Conservation (phyloP, 1,284 basidiomycete species). For the Rhodotorula sp. region DNA sequence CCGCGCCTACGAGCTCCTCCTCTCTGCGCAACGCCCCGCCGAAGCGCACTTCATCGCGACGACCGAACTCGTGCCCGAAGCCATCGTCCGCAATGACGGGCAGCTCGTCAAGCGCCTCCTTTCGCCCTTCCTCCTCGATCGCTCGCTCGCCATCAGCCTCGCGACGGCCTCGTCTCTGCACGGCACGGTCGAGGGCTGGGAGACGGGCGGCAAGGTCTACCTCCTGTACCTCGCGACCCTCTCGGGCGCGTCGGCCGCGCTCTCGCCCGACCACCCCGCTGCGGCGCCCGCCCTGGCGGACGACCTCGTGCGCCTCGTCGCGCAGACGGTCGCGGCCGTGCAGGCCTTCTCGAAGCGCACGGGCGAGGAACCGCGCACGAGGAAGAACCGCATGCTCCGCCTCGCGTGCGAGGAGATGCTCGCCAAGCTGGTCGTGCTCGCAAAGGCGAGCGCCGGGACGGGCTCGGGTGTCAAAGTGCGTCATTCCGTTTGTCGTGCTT, state of each 20-base stretch:
- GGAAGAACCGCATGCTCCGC: conserved; percentile 14
- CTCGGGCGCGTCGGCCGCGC: neutral
- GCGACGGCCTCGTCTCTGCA: conserved; percentile 17
- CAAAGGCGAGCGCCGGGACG: conserved; percentile 6
- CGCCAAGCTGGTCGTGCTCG: conserved; percentile 23
- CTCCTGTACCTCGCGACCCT: conserved; percentile 31
- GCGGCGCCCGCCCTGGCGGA: neutral
- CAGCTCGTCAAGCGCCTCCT: conserved; percentile 74
- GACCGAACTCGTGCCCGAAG: conserved; percentile 83
- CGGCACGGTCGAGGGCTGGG: conserved; percentile 47
- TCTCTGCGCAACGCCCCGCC: conserved; percentile 68
- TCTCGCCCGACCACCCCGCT: neutral
- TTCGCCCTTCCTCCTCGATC: conserved; percentile 63
- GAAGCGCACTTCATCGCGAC: conserved; percentile 80
- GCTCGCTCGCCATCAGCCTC: conserved; percentile 58
- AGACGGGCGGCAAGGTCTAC: conserved; percentile 42
- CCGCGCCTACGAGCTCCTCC: conserved; percentile 74
- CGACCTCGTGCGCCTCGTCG: neutral
- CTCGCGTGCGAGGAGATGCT: conserved; percentile 33
- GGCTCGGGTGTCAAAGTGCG: neutral
- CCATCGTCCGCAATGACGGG: conserved; percentile 76
- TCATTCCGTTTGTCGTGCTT: neutral
- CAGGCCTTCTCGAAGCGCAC: conserved; percentile 9
- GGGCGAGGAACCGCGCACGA: neutral
- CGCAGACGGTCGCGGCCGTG: neutral